Base-by-base conservation (phyloP, 164 flowering plant species). In the Dillenia turbinata region DNA sequence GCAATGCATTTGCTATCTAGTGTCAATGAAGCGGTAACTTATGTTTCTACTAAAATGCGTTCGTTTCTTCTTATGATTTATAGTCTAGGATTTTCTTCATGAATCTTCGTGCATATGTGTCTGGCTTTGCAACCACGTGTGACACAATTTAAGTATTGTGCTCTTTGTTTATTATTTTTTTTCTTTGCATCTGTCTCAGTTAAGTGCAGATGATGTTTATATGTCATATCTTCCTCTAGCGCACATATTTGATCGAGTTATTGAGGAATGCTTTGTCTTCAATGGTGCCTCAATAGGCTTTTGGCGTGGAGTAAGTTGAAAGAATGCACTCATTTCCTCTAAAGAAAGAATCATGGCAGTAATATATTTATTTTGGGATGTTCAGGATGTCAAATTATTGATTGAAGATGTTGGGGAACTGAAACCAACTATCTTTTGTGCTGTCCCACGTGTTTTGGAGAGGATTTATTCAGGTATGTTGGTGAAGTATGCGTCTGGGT, bases 391-490 rank as follows among this genome's bases (percentile, higher is more conserved):
- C 66, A 95, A 92, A 72, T 62, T 88, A 58, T 72, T 95, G 81
- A 54, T 83, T 56, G 97, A 92, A 52, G 99, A 95, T 74, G 71
- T 95, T 64, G 88, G 80, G 61, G 98, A 80, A 80, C 83, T 95
- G 24, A 95, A 85, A 70, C 99, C 99, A 49, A 87, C 92, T 44
- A 69, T 85, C 52, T 83, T 95, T 57, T 88, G 96, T 76, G 94
- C 95, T 64, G 99, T 95, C 60, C 99, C 99, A 15, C 97, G 99
- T 56, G 99, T 95, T 22, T 64, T 95, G 53, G 99, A 95, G 53
- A 78, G 94, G 69, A 80, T 95, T 44, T 84, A 95, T 70, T 62
- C 97, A 64, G 98, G 98, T 90, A 67, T 1, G 46, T 15, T 43
- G 52, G 22, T 56, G 19, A 12, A 49, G 43, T 9, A 11, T 33